Base-by-base conservation (phyloP, 495 filamentous ascomycete genomes). In the Achaetomiella virescens region DNA sequence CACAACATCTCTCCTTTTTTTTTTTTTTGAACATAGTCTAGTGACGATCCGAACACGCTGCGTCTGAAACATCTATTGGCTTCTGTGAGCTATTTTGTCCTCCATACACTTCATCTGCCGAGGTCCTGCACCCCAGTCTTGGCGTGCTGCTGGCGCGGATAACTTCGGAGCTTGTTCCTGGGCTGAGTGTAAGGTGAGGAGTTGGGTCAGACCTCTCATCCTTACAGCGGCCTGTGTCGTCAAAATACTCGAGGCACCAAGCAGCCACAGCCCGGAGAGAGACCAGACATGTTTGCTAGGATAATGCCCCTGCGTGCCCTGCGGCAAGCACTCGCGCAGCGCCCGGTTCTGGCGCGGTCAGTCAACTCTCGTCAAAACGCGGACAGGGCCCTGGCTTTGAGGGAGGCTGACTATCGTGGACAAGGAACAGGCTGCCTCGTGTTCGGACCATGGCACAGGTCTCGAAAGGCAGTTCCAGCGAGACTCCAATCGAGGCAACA, bases 81-180 rank as follows among this genome's bases (percentile, higher is more conserved):
- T 15, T 4, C n/a, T 15, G 37, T 40, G 37, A 40, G 37, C 3
- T 20, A 22, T 20, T 43, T 43, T 15, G 9, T 3, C n/a, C 6
- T 17, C 22, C 14, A n/a, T 29, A 12, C 10, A 15, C 49, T 22
- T 31, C 14, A 41, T 33, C 38, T 52, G 37, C 49, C 49, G 49
- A 52, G 49, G 49, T 52, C 49, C 25, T 33, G n/a, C 22, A 40
- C 50, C 49, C 37, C 27, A n/a, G 27, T 43, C 50, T 52, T 52
- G 50, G 50, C 50, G 25, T 35, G 40, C 50, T 29, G 17, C 14
- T 22, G 38, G 12, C 5, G 48, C 40, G 50, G 38, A 43, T 52
- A 33, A 21, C 36, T 29, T 42, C 24, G 49, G 36, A 25, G 15
- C 22, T 27, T 21, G 18, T n/a, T 14, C 18, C 10, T 22, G 40